phyloP scores from a whole-genome alignment of 2,329 filamentous ascomycete species.

The Eurotiales sp. region DNA sequence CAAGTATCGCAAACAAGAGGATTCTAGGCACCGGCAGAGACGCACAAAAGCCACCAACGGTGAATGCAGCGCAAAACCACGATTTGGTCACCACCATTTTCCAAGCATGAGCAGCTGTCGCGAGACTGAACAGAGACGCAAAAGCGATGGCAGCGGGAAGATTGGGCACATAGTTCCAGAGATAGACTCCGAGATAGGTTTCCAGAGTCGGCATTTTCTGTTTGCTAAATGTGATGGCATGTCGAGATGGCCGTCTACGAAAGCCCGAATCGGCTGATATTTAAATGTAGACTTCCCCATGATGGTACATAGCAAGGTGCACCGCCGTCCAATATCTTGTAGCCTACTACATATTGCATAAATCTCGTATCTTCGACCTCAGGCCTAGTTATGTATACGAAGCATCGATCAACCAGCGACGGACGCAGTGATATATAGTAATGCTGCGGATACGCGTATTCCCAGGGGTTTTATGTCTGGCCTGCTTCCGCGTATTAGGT shows the following conservation, averaged over 20 bases:
- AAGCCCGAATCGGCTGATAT: not conserved
- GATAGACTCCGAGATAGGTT: not conserved
- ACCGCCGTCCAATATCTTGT: not conserved
- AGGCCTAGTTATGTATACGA: too few species aligned
- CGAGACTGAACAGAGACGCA: not conserved
- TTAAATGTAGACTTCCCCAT: not conserved
- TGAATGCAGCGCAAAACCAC: constrained; percentile 10
- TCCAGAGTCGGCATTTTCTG: constrained; percentile 9
- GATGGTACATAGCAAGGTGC: not conserved
- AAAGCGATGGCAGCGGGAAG: constrained; percentile 6
- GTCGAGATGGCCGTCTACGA: not conserved
- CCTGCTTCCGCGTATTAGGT: constrained; percentile 7
- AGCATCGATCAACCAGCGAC: too few species aligned
- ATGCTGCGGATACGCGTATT: not conserved
- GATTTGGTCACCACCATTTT: constrained; percentile 1
- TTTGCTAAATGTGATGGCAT: not conserved
- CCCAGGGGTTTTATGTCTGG: too few species aligned
- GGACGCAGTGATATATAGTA: too few species aligned
- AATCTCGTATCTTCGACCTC: too few species aligned
- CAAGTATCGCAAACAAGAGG: not conserved
- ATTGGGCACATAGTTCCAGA: constrained; percentile 12
- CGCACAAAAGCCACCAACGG: constrained; percentile 7
- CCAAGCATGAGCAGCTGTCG: not conserved
- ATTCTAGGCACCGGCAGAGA: not conserved
- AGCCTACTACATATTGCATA: not conserved